Conservation (phyloP, 1,284 basidiomycete species). For the Puccinia horiana region DNA sequence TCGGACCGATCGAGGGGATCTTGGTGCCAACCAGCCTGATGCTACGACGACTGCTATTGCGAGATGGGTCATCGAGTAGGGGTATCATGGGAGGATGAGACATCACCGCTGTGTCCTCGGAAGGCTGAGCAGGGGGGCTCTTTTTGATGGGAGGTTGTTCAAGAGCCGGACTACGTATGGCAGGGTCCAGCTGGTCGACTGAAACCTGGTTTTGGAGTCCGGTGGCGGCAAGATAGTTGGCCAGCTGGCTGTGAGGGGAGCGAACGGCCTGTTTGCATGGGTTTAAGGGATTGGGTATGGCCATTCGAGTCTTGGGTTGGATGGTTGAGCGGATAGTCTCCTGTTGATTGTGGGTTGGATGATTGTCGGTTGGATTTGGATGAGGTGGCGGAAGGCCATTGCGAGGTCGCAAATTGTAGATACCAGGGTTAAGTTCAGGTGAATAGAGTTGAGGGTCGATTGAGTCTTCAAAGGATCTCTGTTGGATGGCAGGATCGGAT, state of each 20-base stretch:
- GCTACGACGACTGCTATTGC: constrained; percentile 5
- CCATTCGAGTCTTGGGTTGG: constrained; percentile 11
- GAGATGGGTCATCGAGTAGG: constrained; percentile 39
- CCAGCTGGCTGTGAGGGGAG: constrained; percentile 35
- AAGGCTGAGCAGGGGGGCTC: not conserved
- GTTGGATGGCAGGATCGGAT: not conserved
- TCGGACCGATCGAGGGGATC: constrained; percentile 41
- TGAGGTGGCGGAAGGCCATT: not conserved
- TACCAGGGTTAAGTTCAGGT: constrained; percentile 21
- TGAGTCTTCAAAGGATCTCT: constrained; percentile 38
- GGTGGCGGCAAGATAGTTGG: constrained; percentile 28
- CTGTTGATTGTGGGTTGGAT: no score
- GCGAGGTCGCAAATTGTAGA: constrained; percentile 29
- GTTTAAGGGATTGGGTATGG: constrained; percentile 4
- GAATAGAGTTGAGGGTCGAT: constrained; percentile 47
- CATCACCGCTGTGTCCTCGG: not conserved
- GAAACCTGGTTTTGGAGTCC: not conserved
- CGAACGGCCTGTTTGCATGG: not conserved
- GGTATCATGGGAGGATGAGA: constrained; percentile 46
- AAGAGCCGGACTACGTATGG: not conserved
- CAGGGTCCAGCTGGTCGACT: constrained; percentile 10
- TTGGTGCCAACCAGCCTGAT: constrained; percentile 48
- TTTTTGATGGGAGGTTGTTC: not conserved
- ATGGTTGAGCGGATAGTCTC: constrained; percentile 16
- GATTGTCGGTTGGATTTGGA: not conserved